These are phyloP conservation scores for Lophiotrema nucula DNA, from an alignment of 495 filamentous ascomycete species.

Conservation along the genomic window DNA sequence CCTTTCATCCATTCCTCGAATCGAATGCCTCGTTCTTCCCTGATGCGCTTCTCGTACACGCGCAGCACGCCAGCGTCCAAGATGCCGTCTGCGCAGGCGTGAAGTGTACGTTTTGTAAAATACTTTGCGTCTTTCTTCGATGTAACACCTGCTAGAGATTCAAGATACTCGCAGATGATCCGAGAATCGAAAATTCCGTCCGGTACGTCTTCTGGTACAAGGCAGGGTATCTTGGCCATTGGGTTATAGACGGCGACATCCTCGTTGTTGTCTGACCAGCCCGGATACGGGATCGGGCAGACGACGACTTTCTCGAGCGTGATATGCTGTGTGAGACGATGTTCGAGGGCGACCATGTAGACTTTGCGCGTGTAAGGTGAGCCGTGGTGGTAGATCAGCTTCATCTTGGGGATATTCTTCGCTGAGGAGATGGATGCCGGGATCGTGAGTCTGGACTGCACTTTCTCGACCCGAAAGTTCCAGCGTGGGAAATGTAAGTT, in stretches of 20 bases:
- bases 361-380: conserved; percentile 24
- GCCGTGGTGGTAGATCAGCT: conserved; percentile 21
- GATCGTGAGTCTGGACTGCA: background rate
- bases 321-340: conserved; percentile 7
- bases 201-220: conserved; percentile 6
- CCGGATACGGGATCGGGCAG: conserved; percentile 15
- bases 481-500: conserved; percentile 21
- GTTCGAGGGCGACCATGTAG: conserved; percentile 21
- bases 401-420: conserved; percentile 6
- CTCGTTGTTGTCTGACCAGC: conserved; percentile 16
- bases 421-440: background rate
- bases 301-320: conserved; percentile 22
- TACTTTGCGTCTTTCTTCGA: conserved; percentile 2
- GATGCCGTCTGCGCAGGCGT: conserved; percentile 23
- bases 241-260: conserved; percentile 13
- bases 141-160: background rate
- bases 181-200: conserved; percentile 19
- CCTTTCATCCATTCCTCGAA: conserved; percentile 24
- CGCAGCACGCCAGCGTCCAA: conserved; percentile 21
- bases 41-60: conserved; percentile 19
- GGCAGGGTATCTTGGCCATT: conserved; percentile 23
- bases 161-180: conserved; percentile 17
- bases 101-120: conserved; percentile 13
- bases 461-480: conserved; percentile 23
- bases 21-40: conserved; percentile 5